Base-by-base conservation (phyloP, 768 basidiomycete genomes). In the Leccinum incarnatum region DNA sequence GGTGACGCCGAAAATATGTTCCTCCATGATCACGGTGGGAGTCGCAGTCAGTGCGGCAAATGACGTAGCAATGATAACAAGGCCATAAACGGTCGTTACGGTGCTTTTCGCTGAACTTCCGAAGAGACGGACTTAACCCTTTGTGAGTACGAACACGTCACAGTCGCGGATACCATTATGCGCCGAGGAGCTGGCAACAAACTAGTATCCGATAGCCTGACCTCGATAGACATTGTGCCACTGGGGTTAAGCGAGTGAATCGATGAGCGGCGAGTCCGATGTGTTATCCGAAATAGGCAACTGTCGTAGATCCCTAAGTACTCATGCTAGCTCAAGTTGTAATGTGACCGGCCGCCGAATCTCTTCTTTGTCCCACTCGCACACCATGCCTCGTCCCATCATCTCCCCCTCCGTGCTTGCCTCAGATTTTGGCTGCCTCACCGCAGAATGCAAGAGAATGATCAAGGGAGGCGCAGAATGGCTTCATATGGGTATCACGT, bases 341-440 rank as follows among this genome's bases (percentile, higher is more conserved):
- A 5, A 10, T 62, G 49, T 47, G 50, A 30, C 57, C 51, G 32
- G 42, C 42, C 19, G 30, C 55, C 54, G 37, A 11, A 50, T 58
- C 55, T 58, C 49, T 64, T 10, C 54, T 42, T 53, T n/a, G 21
- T 52, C 51, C 56, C 54, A 54, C 47, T 54, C 55, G 12, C 40
- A 59, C 59, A 55, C 51, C 55, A 95, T 95, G 93, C 89, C 87
- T 65, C 85, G 83, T 65, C 86, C 93, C 14, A 98, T 98, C 77
- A 93, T 99, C 73, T 88, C 95, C 10, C 97, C 97, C 21, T 98
- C 95, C 4, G 94, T 98, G 46, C 88, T 99, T 17, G 96, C 97
- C 56, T 95, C 92, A 11, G 95, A 99, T 79, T 95, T 99, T 75
- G 95, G 94, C 45, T 88, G 96, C 69, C 85, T 99, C 65, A 88